These are phyloP conservation scores for Malus orientalis DNA, from an alignment of 306 rosid species.

Conservation along the genomic window DNA sequence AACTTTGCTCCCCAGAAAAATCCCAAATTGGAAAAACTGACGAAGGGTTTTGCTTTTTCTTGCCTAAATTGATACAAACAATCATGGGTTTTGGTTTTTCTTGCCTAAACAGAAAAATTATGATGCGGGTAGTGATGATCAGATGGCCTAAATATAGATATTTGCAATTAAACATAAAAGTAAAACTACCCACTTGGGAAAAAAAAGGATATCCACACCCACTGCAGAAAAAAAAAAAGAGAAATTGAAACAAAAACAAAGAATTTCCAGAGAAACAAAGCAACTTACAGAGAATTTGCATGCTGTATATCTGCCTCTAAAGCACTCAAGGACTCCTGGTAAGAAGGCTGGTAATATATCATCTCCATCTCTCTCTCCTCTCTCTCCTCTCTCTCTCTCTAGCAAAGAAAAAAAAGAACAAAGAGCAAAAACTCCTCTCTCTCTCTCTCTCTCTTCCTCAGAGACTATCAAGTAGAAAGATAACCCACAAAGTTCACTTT, in stretches of 20 bases:
- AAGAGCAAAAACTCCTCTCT: conserved; percentile 11
- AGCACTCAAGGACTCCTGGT: conserved; percentile 60
- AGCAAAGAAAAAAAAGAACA: conserved; percentile 3
- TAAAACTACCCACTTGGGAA: neutral
- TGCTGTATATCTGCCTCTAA: conserved; percentile 89
- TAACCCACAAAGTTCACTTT: neutral
- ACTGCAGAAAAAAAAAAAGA: neutral
- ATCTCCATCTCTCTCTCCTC: conserved; percentile 28
- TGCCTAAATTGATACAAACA: neutral
- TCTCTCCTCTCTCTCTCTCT: conserved; percentile 4
- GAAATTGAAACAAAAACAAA: neutral
- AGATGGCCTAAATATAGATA: neutral
- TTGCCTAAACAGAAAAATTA: conserved; percentile 4
- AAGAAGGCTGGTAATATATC: conserved; percentile 70
- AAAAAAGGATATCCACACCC: neutral
- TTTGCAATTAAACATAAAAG: neutral
- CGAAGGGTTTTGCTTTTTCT: neutral
- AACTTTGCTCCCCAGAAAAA: neutral
- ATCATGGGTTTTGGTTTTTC: neutral
- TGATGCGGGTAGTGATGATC: neutral
- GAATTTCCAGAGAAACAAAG: neutral
- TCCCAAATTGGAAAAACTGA: neutral
- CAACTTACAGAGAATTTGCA: conserved; percentile 85
- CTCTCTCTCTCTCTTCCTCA: neutral
- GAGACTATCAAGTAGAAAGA: neutral